Conservation (phyloP, 345 rosid genomes). For the Moricandia moricandioides region DNA sequence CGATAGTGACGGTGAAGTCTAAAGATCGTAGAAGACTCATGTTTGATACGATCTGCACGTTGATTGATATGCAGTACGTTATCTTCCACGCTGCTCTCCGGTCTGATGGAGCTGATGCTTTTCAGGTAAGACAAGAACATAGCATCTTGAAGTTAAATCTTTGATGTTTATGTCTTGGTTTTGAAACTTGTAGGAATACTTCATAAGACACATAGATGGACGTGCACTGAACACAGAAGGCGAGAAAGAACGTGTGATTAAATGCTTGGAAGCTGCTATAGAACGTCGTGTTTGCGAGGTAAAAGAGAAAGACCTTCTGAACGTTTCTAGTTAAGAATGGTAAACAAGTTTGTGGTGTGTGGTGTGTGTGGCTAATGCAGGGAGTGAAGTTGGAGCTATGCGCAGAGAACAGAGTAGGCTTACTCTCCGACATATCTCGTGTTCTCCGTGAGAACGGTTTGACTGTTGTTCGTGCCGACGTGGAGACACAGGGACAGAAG, state of each 20-base stretch:
- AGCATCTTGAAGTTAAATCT: not conserved
- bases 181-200: conserved; percentile 62
- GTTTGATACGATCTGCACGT: conserved; percentile 76
- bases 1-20: conserved; percentile 59
- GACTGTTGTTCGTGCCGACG: conserved; percentile 59
- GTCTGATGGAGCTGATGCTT: conserved; percentile 50
- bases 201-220: conserved; percentile 85
- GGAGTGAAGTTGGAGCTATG: conserved; percentile 57
- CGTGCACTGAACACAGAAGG: conserved; percentile 89
- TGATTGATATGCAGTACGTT: conserved; percentile 76
- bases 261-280: conserved; percentile 95
- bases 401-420: conserved; percentile 58
- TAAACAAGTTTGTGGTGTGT: conserved; percentile 19
- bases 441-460: conserved; percentile 69
- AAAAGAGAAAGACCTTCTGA: not conserved
- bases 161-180: conserved; percentile 1
- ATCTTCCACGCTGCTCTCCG: conserved; percentile 66
- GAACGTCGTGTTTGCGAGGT: conserved; percentile 57
- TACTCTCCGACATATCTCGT: conserved; percentile 64
- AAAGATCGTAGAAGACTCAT: conserved; percentile 67
- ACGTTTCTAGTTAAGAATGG: conserved; percentile 23
- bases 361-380: conserved; percentile 43
- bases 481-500: conserved; percentile 61
- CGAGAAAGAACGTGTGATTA: conserved; percentile 85
- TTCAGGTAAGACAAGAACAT: conserved; percentile 47